These are phyloP conservation scores for Saprolegnia diclina DNA, from an alignment of 352 stramenopile genomes.

Conservation along the genomic window DNA sequence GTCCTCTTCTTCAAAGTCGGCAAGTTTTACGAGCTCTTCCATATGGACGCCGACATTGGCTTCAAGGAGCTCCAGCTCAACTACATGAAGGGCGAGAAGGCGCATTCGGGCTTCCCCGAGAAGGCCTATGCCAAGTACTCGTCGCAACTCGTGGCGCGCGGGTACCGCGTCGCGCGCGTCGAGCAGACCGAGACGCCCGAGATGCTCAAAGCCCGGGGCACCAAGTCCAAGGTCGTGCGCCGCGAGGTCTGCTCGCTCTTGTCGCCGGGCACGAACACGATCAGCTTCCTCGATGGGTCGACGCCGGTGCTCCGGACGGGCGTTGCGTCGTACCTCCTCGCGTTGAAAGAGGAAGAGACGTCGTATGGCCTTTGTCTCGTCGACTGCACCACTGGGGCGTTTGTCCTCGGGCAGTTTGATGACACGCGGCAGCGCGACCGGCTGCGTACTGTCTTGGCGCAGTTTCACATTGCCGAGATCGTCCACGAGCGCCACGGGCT, in stretches of 20 bases:
- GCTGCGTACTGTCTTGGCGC: constrained; percentile 93
- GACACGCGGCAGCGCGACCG: constrained; percentile 93
- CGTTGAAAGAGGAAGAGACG: constrained; percentile 51
- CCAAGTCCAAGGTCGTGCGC: constrained; percentile 84
- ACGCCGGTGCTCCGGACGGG: constrained; percentile 37
- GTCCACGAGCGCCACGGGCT: constrained; percentile 67
- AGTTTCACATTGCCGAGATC: constrained; percentile 82
- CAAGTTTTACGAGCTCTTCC: constrained; percentile 95
- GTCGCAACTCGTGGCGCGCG: constrained; percentile 90
- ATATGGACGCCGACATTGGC: constrained; percentile 98
- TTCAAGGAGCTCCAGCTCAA: constrained; percentile 94
- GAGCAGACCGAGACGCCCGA: constrained; percentile 99
- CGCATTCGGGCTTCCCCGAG: constrained; percentile 98
- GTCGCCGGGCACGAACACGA: constrained; percentile 93
- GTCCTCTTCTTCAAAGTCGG: constrained; percentile 99
- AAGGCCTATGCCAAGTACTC: constrained; percentile 96
- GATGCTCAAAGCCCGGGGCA: constrained; percentile 93
- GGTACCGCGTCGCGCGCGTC: constrained; percentile 96
- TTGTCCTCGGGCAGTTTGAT: constrained; percentile 96
- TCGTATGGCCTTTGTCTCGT: constrained; percentile 93
- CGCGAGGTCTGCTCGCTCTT: constrained; percentile 95
- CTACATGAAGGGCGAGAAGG: constrained; percentile 99
- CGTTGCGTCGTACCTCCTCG: constrained; percentile 49
- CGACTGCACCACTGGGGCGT: constrained; percentile 88
- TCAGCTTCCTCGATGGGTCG: constrained; percentile 90